Evolutionary conservation across 352 stramenopile genomes (phyloP), one percentile per base, ranked within the genome.

Genomic region (Globisporangium irregulare): DNA sequence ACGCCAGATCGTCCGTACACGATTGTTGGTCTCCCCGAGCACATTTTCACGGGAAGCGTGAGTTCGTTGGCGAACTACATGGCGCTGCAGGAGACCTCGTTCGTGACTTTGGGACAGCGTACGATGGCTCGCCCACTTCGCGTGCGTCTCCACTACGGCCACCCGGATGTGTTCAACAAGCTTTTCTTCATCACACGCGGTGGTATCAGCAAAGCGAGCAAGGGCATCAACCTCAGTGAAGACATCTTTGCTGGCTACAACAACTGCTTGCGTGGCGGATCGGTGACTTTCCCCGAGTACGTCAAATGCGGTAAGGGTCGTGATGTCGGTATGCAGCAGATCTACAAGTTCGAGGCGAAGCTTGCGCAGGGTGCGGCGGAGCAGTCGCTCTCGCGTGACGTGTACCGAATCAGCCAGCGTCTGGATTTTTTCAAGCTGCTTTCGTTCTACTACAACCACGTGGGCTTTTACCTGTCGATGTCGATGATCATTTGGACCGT

Each of bases 161-260:
- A 99, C 73, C 98, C 98, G 4, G 98, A 99, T 83, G 86, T 99
- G 29, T 99, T 99, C 75, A 98, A 99, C 79, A 99, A 99, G 77
- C 73, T 99, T 7, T 99, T 99, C 73, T 99, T 99, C 81, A 99
- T 99, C 75, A 99, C 97, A 25, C 89, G 97, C 56, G 98, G 98
- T 62, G 98, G 98, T n/a, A 98, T 99, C 68, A 98, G 91, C 74
- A 99, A 99, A 79, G 97, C 96, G 24, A 99, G 94, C 71, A 99
- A 99, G 73, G 98, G 98, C 43, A 99, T 99, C 75, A 99, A 99
- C 72, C 84, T 99, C 38, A 99, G 95, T 59, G 98, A 99, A 79
- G 98, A 99, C 82, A 99, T 99, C 64, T 99, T 99, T 71, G 98
- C 98, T 22, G 98, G 98, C 34, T 99, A 99, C 89, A 99, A 99